These are phyloP conservation scores for Talaromyces sp. DNA, from an alignment of 2,329 filamentous ascomycete genomes.

Conservation along the genomic window DNA sequence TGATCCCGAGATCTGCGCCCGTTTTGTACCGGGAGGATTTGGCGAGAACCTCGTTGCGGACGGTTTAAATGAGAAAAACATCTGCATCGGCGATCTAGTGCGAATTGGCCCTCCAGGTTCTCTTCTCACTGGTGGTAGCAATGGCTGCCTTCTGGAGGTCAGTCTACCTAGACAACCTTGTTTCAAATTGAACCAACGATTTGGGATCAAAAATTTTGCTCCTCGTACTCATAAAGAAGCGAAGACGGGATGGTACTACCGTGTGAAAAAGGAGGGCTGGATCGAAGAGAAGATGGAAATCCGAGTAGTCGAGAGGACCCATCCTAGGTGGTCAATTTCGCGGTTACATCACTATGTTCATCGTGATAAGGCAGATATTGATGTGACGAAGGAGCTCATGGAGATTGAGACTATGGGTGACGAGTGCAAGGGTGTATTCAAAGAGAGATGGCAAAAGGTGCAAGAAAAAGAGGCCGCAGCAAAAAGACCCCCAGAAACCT, in stretches of 20 bases:
- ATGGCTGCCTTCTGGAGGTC: constrained; percentile 52
- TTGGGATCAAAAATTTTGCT: constrained; percentile 65
- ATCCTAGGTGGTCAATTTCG: constrained; percentile 6
- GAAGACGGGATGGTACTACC: constrained; percentile 69
- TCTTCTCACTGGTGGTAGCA: too few relatives aligned
- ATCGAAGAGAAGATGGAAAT: constrained; percentile 38
- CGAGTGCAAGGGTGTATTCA: background rate
- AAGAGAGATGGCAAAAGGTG: background rate
- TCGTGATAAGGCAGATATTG: constrained; percentile 8
- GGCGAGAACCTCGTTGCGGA: constrained; percentile 9
- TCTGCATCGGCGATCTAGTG: constrained; percentile 67
- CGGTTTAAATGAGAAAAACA: constrained; percentile 59
- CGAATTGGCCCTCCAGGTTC: constrained; percentile 48
- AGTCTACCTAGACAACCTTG: constrained; percentile 66
- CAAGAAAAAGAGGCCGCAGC: background rate
- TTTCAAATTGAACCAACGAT: constrained; percentile 71
- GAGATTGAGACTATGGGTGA: constrained; percentile 1
- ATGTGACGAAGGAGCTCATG: constrained; percentile 2
- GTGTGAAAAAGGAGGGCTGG: constrained; percentile 59
- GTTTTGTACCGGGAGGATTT: constrained; percentile 4
- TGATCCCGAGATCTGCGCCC: constrained; percentile 55
- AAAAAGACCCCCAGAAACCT: background rate
- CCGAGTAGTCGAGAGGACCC: background rate
- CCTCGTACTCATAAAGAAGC: constrained; percentile 59
- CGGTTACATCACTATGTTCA: constrained; percentile 11